Conservation (phyloP, 176 grass and related monocot genomes). For the Juncus effusus region DNA sequence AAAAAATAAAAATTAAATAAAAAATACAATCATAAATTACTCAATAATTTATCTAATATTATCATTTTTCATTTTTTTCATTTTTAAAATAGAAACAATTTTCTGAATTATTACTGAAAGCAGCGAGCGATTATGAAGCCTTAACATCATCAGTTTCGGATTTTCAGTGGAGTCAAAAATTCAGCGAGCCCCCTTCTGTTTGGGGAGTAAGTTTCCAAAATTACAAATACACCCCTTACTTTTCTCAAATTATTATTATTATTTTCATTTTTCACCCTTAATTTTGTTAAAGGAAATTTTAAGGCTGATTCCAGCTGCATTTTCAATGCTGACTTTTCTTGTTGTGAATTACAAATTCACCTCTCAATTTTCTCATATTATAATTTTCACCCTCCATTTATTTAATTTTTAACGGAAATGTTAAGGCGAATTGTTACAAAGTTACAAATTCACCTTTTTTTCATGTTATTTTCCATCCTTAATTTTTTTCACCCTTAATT, state of each 20-base stretch:
- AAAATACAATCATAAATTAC: constrained; percentile 4
- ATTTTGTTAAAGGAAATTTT: too few relatives aligned
- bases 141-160: constrained; percentile 78
- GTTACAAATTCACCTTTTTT: too few relatives aligned
- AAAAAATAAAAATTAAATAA: neutral
- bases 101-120: constrained; percentile 92
- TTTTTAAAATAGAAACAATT: constrained; percentile 85
- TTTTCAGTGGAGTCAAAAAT: constrained; percentile 99
- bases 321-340: too few relatives aligned
- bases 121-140: constrained; percentile 89
- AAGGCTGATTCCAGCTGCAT: too few relatives aligned
- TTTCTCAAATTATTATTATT: too few relatives aligned
- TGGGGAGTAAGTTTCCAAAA: constrained; percentile 70
- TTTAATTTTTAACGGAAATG: constrained; percentile 72
- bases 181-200: constrained; percentile 87
- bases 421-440: constrained; percentile 47
- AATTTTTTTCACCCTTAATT: too few relatives aligned
- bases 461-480: too few relatives aligned
- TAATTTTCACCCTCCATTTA: too few relatives aligned
- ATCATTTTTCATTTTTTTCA: constrained; percentile 15
- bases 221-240: neutral
- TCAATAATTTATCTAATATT: constrained; percentile 9
- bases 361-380: too few relatives aligned
- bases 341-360: neutral
- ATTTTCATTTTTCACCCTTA: too few relatives aligned